Conservation (phyloP, 1,284 basidiomycete genomes). For the Bjerkandera adusta region DNA sequence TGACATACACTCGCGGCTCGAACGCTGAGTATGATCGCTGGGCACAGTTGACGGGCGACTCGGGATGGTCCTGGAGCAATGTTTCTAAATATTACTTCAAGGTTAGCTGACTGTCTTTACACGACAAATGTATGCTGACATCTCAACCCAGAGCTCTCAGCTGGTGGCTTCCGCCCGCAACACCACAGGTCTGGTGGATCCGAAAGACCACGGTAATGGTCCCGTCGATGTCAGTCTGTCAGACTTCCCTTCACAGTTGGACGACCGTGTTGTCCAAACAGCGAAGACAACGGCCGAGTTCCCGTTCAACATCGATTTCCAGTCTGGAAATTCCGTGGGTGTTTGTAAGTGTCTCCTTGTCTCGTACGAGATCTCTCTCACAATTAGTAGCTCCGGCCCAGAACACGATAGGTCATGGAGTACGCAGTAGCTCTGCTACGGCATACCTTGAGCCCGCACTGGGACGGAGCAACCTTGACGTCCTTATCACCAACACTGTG, state of each 20-base stretch:
- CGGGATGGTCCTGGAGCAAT: slow-evolving; percentile 31
- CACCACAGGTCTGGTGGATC: slow-evolving; percentile 3
- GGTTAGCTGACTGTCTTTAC: slow-evolving; percentile 21
- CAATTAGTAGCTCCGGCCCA: slow-evolving; percentile 31
- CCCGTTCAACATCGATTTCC: slow-evolving; percentile 15
- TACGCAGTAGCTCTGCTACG: slow-evolving; percentile 27
- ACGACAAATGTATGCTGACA: not conserved
- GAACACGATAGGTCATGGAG: slow-evolving; percentile 22
- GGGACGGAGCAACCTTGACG: slow-evolving; percentile 37
- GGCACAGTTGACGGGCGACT: slow-evolving; percentile 26
- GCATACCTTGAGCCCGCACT: slow-evolving; percentile 31
- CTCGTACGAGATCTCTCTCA: not conserved
- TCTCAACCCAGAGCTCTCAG: not conserved
- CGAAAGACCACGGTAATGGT: slow-evolving; percentile 20
- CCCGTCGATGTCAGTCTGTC: slow-evolving; percentile 33
- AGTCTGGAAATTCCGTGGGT: slow-evolving; percentile 8
- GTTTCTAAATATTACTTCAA: slow-evolving; percentile 24
- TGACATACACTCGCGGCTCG: slow-evolving; percentile 31
- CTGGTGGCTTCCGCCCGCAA: slow-evolving; percentile 1
- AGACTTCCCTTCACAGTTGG: slow-evolving; percentile 23
- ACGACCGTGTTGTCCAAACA: slow-evolving; percentile 2
- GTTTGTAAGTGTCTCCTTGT: slow-evolving; percentile 1
- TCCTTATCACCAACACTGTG: slow-evolving; percentile 40
- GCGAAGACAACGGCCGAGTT: slow-evolving; percentile 21
- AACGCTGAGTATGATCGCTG: slow-evolving; percentile 29